Conservation (phyloP, 2,329 filamentous ascomycete species). For the Sordariomycetes sp. region DNA sequence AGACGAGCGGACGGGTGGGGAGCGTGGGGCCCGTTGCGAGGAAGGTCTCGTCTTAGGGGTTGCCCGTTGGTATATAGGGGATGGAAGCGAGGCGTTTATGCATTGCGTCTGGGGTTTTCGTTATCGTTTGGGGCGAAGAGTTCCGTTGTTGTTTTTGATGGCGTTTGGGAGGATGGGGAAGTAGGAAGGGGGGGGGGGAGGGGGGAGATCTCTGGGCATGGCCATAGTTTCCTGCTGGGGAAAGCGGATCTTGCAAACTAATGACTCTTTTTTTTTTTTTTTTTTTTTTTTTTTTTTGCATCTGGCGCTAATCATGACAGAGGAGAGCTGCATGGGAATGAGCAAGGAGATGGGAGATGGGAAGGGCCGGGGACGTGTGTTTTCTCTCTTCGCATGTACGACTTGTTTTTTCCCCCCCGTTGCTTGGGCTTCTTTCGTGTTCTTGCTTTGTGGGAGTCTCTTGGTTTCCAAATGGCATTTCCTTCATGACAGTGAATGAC, state of each 20-base stretch:
- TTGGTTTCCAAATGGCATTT: neutral
- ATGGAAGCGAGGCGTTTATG: too few relatives aligned
- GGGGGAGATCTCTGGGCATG: too few relatives aligned
- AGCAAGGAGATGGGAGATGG: neutral
- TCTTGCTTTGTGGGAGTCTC: neutral
- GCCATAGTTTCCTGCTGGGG: neutral
- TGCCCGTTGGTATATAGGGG: too few relatives aligned
- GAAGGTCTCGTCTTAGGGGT: conserved; percentile 29
- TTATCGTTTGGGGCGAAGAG: too few relatives aligned
- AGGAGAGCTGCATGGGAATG: neutral
- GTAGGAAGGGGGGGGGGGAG: too few relatives aligned
- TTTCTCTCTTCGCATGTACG: neutral
- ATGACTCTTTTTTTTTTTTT: too few relatives aligned
- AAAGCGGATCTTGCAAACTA: neutral
- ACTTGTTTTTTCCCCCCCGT: too few relatives aligned
- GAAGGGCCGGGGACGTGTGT: neutral
- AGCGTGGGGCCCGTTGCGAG: conserved; percentile 38
- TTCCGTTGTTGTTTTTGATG: too few relatives aligned
- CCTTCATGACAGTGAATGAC: neutral
- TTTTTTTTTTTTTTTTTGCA: too few relatives aligned
- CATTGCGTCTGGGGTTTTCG: too few relatives aligned
- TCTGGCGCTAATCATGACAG: neutral
- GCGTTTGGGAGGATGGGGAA: too few relatives aligned
- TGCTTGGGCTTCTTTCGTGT: neutral
- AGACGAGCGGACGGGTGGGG: conserved; percentile 52